These are phyloP conservation scores for Tuber brumale DNA, from an alignment of 495 filamentous ascomycete species.

Conservation along the genomic window DNA sequence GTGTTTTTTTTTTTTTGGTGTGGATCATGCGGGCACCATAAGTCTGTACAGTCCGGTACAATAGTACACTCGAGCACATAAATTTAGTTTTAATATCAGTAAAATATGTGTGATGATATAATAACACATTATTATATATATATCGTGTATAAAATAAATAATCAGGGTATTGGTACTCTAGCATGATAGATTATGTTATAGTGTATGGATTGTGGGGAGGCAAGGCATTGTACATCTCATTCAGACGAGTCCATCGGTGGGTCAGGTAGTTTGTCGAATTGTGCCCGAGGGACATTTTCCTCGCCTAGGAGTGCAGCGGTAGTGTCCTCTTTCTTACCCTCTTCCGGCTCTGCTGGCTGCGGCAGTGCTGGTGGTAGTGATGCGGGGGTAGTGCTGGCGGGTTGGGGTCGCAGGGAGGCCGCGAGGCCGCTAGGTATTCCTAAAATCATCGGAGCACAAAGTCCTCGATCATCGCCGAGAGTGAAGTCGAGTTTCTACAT, in stretches of 20 bases:
- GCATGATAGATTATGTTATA: background rate
- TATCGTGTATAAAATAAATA: background rate
- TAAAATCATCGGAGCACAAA: background rate
- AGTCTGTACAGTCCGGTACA: background rate
- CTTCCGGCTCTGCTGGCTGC: background rate
- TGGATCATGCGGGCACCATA: background rate
- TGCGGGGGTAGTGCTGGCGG: background rate
- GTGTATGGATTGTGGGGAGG: background rate
- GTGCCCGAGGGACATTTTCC: background rate
- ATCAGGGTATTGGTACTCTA: background rate
- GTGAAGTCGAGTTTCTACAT: background rate
- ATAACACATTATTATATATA: background rate
- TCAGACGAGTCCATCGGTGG: background rate
- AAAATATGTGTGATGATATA: background rate
- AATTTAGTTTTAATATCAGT: background rate
- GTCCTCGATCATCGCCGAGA: background rate
- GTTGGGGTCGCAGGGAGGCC: background rate
- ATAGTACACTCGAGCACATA: background rate
- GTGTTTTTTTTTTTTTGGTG: background rate
- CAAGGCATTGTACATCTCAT: background rate
- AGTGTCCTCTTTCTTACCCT: background rate
- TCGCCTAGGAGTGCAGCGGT: background rate
- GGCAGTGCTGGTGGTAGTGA: too few species aligned
- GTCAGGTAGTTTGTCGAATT: background rate
- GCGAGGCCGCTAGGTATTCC: background rate